Evolutionary conservation across 768 basidiomycete species (phyloP).

Genomic region (Leccinum subgranulosum): DNA sequence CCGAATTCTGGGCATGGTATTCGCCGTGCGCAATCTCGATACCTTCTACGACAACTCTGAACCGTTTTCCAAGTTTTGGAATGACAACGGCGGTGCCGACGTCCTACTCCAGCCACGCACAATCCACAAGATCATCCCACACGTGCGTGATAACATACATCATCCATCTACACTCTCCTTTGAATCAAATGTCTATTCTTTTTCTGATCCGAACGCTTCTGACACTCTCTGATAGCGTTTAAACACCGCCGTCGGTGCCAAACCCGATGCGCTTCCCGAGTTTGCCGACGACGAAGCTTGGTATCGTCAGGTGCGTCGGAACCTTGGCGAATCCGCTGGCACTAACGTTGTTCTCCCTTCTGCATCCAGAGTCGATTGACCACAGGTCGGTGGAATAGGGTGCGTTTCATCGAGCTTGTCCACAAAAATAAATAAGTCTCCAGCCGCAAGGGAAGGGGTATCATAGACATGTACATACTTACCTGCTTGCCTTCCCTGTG

Average conservation of each 20-base stretch:
- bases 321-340: no score
- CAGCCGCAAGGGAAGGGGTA: not conserved
- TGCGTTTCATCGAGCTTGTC: conserved; percentile 26
- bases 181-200: no score
- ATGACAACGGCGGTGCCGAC: conserved; percentile 17
- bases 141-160: conserved; percentile 32
- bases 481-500: no score
- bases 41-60: conserved; percentile 40
- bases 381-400: conserved; percentile 17
- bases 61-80: conserved; percentile 34
- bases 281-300: conserved; percentile 35
- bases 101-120: conserved; percentile 22
- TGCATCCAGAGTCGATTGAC: conserved; percentile 15
- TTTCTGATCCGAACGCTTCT: no score
- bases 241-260: conserved; percentile 29
- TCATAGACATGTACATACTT: no score
- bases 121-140: conserved; percentile 35
- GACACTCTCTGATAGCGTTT: conserved; percentile 15
- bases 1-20: not conserved
- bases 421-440: conserved; percentile 3
- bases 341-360: not conserved
- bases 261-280: conserved; percentile 31
- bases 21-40: conserved; percentile 10
- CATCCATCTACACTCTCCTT: no score
- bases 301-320: conserved; percentile 31